Conservation (phyloP, 140 eudicot species). For the Stevia rebaudiana region DNA sequence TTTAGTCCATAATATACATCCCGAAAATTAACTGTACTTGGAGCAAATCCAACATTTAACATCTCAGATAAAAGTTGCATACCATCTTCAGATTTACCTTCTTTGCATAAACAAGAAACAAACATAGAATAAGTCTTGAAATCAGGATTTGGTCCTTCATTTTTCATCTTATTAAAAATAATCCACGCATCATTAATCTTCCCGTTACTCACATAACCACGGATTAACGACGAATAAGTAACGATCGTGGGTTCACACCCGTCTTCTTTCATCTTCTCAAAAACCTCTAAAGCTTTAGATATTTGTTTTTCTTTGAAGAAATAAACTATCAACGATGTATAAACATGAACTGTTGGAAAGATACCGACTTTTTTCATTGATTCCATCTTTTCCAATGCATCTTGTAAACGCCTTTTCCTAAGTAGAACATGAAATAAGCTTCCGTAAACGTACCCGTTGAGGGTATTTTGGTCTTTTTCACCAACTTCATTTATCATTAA, state of each 20-base stretch:
- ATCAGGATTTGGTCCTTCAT: constrained; percentile 78
- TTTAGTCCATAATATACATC: constrained; percentile 63
- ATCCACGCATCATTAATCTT: constrained; percentile 51
- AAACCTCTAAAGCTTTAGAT: constrained; percentile 47
- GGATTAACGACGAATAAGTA: constrained; percentile 62
- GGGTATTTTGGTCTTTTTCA: constrained; percentile 33
- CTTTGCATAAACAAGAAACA: constrained; percentile 57
- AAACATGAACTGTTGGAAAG: constrained; percentile 71
- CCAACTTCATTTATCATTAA: constrained; percentile 38
- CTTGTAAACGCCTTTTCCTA: constrained; percentile 39
- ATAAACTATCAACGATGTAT: constrained; percentile 60
- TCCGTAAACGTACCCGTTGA: constrained; percentile 54
- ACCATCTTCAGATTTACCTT: constrained; percentile 70
- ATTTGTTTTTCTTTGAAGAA: constrained; percentile 51
- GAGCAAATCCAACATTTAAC: constrained; percentile 58
- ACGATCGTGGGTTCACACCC: constrained; percentile 63
- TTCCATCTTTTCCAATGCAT: constrained; percentile 69
- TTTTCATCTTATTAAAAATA: constrained; percentile 47
- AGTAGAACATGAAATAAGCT: constrained; percentile 70
- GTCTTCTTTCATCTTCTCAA: constrained; percentile 49
- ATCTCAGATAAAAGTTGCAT: constrained; percentile 62
- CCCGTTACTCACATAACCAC: constrained; percentile 58
- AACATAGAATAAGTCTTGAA: constrained; percentile 76
- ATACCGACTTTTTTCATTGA: constrained; percentile 50
- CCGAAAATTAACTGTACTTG: constrained; percentile 73